Conservation (phyloP, 1,284 basidiomycete genomes). For the Naganishia albida region DNA sequence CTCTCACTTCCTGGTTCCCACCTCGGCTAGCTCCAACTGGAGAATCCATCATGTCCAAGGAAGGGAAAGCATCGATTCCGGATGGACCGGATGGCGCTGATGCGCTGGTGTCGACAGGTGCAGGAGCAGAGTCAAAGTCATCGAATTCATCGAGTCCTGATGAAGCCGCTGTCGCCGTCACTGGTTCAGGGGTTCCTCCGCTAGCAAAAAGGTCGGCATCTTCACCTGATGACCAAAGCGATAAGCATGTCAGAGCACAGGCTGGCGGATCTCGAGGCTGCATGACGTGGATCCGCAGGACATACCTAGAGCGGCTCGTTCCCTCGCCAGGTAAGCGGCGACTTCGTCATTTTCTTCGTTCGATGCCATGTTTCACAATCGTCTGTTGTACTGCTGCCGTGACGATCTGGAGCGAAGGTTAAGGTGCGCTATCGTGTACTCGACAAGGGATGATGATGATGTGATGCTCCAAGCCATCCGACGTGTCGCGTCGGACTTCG, state of each 20-base stretch:
- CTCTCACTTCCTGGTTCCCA: constrained; percentile 61
- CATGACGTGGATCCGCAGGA: not conserved
- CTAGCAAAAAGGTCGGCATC: constrained; percentile 53
- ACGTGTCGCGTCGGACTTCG: constrained; percentile 9
- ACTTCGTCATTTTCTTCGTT: constrained; percentile 49
- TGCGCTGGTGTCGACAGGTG: not conserved
- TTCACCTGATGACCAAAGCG: constrained; percentile 41
- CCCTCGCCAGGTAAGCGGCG: constrained; percentile 54
- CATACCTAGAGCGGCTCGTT: constrained; percentile 52
- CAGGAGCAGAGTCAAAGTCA: constrained; percentile 20
- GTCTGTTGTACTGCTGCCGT: not conserved
- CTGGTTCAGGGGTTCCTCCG: constrained; percentile 32
- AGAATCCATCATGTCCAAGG: constrained; percentile 39
- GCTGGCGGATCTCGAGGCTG: not conserved
- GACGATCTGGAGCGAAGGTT: not conserved
- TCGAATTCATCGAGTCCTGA: constrained; percentile 24
- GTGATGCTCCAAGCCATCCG: constrained; percentile 24
- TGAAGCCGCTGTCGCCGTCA: constrained; percentile 3
- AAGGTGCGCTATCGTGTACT: not conserved
- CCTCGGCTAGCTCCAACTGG: constrained; percentile 1
- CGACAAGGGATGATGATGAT: constrained; percentile 11
- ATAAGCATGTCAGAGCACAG: not conserved
- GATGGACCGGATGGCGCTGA: constrained; percentile 42
- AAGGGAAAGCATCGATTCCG: constrained; percentile 49
- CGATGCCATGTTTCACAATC: constrained; percentile 40